Conservation (phyloP, 352 stramenopile genomes). For the Pythium oligandrum region DNA sequence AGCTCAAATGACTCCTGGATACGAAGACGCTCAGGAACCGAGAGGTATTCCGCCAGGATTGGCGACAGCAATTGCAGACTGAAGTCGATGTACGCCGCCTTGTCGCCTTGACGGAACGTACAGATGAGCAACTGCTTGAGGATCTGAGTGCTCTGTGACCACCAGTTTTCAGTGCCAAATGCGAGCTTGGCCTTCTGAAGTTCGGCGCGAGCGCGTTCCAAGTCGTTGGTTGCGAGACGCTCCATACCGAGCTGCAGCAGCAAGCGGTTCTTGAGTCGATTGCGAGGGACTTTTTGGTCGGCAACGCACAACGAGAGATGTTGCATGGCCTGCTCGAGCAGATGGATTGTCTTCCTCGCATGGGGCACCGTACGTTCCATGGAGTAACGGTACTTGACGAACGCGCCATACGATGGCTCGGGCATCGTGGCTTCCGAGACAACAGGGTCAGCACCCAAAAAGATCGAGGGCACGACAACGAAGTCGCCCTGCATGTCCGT, state of each 20-base stretch:
- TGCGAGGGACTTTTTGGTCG: constrained; percentile 56
- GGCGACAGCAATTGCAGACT: constrained; percentile 75
- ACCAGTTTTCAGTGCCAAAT: constrained; percentile 67
- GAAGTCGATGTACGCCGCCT: constrained; percentile 67
- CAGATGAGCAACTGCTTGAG: constrained; percentile 72
- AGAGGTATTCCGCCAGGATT: constrained; percentile 65
- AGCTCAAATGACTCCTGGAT: constrained; percentile 57
- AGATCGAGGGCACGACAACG: constrained; percentile 67
- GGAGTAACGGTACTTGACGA: constrained; percentile 63
- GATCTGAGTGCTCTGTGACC: constrained; percentile 65
- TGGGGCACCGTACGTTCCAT: constrained; percentile 59
- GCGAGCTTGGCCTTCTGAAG: constrained; percentile 64
- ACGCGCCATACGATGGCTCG: constrained; percentile 44
- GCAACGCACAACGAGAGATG: constrained; percentile 64
- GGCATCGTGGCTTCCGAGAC: constrained; percentile 43
- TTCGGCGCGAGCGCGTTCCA: constrained; percentile 53
- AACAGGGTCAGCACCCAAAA: constrained; percentile 61
- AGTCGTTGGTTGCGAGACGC: constrained; percentile 63
- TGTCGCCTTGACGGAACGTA: constrained; percentile 70
- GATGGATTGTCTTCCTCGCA: constrained; percentile 61
- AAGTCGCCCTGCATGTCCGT: constrained; percentile 33
- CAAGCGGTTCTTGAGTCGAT: constrained; percentile 70
- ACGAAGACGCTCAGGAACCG: constrained; percentile 38
- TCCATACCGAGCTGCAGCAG: constrained; percentile 72
- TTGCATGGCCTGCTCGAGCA: constrained; percentile 75